Conservation (phyloP, 805 yeast genomes). For the Zygotorulaspora chibaensis region DNA sequence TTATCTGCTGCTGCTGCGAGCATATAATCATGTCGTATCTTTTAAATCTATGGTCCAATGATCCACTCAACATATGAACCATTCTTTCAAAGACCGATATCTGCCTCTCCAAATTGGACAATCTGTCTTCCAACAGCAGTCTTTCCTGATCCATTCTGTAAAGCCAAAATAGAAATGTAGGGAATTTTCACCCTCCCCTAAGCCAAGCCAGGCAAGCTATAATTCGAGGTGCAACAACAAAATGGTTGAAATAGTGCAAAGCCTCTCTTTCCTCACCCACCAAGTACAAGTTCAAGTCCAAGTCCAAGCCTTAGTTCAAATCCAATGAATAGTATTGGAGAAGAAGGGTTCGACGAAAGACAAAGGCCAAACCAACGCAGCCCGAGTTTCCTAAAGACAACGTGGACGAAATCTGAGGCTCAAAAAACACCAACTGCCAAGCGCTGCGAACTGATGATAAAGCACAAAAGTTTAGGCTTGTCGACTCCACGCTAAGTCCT, state of each 20-base stretch:
- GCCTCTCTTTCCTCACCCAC: too few species aligned
- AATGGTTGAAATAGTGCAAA: too few species aligned
- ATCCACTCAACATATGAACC: constrained; percentile 30
- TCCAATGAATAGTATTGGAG: too few species aligned
- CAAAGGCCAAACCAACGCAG: too few species aligned
- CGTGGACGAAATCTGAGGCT: too few species aligned
- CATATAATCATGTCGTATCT: constrained; percentile 29
- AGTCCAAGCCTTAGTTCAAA: too few species aligned
- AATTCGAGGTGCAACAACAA: background rate
- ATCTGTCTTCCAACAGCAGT: constrained; percentile 16
- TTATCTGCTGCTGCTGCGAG: constrained; percentile 34
- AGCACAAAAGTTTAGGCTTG: background rate
- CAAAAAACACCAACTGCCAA: too few species aligned
- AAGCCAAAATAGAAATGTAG: background rate
- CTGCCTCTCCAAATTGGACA: constrained; percentile 30
- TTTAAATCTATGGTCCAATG: constrained; percentile 32
- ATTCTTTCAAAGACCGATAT: constrained; percentile 29
- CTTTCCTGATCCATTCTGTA: constrained; percentile 11
- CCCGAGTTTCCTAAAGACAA: too few species aligned
- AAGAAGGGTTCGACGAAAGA: too few species aligned
- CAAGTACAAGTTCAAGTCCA: too few species aligned
- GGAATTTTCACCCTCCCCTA: background rate
- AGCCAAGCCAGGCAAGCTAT: background rate
- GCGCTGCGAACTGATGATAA: too few species aligned
- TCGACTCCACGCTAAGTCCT: background rate